phyloP scores from a whole-genome alignment of 1,284 basidiomycete species.

The Moesziomyces globuligerus region DNA sequence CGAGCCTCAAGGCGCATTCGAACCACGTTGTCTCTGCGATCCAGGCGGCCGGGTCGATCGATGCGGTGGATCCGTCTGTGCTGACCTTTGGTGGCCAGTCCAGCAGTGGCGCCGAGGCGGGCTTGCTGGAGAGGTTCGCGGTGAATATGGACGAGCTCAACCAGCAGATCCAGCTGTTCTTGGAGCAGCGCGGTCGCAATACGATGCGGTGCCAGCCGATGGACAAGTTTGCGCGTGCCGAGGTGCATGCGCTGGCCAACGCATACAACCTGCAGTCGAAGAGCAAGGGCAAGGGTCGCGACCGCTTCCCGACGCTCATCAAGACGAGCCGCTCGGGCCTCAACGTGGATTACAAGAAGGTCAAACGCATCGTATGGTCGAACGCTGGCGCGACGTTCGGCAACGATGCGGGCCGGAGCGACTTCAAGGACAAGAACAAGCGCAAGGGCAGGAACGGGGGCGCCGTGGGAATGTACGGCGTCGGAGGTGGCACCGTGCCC shows the following conservation, averaged over 20 bases:
- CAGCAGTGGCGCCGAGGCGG: slow-evolving; percentile 10
- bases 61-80: slow-evolving; percentile 26
- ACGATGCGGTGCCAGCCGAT: slow-evolving; percentile 64
- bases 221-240: slow-evolving; percentile 64
- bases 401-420: slow-evolving; percentile 31
- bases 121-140: slow-evolving; percentile 36
- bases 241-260: slow-evolving; percentile 62
- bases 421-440: slow-evolving; percentile 35
- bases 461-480: slow-evolving; percentile 24
- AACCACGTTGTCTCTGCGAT: slow-evolving; percentile 33
- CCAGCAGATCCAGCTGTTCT: slow-evolving; percentile 57
- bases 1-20: slow-evolving; percentile 41
- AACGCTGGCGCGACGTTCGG: slow-evolving; percentile 51
- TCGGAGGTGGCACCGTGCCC: slow-evolving; percentile 45
- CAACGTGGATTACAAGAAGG: slow-evolving; percentile 45
- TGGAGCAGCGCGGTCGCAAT: slow-evolving; percentile 42
- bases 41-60: slow-evolving; percentile 34
- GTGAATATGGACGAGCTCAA: slow-evolving; percentile 56
- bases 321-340: slow-evolving; percentile 55
- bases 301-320: slow-evolving; percentile 62
- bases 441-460: slow-evolving; percentile 25
- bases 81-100: slow-evolving; percentile 30
- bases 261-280: slow-evolving; percentile 60
- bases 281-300: slow-evolving; percentile 52
- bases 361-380: slow-evolving; percentile 46